These are phyloP conservation scores for Botryotinia convoluta DNA, from an alignment of 2,329 filamentous ascomycete genomes.

Conservation along the genomic window DNA sequence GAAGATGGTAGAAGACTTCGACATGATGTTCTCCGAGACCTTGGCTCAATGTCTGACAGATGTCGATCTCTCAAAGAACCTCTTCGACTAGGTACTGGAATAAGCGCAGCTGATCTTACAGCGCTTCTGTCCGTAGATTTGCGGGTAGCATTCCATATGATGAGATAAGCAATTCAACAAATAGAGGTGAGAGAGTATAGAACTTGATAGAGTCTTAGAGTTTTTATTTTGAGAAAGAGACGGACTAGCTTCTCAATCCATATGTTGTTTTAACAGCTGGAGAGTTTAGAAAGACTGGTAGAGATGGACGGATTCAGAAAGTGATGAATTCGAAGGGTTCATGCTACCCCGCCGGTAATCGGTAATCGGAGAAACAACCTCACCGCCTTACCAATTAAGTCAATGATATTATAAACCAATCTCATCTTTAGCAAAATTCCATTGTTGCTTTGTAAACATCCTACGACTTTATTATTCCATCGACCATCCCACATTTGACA, in stretches of 20 bases:
- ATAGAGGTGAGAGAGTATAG: not conserved
- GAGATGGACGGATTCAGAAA: not conserved
- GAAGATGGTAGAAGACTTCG: not conserved
- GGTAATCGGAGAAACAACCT: not conserved
- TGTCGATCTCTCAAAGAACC: not conserved
- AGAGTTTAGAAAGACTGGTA: not conserved
- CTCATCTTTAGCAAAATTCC: not conserved
- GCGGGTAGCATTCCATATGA: not conserved
- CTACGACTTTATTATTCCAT: not conserved
- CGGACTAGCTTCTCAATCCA: not conserved
- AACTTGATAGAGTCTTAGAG: no score
- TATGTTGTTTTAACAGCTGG: not conserved
- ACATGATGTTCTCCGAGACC: not conserved
- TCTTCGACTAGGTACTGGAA: not conserved
- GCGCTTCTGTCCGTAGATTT: not conserved
- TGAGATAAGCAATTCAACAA: not conserved
- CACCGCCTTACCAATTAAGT: slow-evolving; percentile 19
- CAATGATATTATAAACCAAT: slow-evolving; percentile 1
- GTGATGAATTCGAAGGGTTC: not conserved
- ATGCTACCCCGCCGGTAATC: not conserved
- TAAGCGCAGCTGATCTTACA: no score
- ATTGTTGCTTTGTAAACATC: slow-evolving; percentile 19
- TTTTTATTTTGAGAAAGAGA: not conserved
- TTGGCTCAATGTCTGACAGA: not conserved
- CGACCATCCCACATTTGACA: not conserved